Evolutionary conservation across 202 grass and related monocot genomes (phyloP).

Genomic region (Setaria italica): DNA sequence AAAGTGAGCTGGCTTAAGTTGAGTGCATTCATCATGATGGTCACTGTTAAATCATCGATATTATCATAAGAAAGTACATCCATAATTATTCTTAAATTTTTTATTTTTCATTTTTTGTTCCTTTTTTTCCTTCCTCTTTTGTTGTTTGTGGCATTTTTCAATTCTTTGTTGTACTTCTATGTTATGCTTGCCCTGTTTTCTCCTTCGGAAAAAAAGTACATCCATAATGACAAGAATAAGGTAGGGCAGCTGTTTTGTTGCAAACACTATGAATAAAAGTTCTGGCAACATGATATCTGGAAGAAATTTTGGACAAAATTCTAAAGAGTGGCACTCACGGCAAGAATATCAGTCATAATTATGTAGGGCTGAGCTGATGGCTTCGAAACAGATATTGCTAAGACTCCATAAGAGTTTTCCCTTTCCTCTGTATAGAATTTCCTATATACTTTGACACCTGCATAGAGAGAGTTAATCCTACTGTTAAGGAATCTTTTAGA

Average conservation of each 20-base stretch:
- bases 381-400: constrained; percentile 85
- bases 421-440: constrained; percentile 91
- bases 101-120: not conserved
- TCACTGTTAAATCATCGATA: not conserved
- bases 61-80: constrained; percentile 26
- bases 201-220: not conserved
- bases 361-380: constrained; percentile 66
- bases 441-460: constrained; percentile 86
- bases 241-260: not conserved
- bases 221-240: not conserved
- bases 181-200: not conserved
- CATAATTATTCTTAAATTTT: not conserved
- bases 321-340: constrained; percentile 56
- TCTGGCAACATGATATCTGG: not conserved
- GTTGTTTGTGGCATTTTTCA: not conserved
- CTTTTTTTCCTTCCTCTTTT: not conserved
- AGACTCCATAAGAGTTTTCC: constrained; percentile 67
- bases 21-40: not conserved
- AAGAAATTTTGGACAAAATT: constrained; percentile 29
- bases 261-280: constrained; percentile 20
- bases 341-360: constrained; percentile 67
- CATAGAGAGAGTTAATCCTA: constrained; percentile 35
- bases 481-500: not conserved
- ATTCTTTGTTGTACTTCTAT: not conserved
- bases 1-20: not conserved